Percentiles rank a stretch among this genome's conserved stretches.
Conservation (phyloP, 257 asterid genomes). For the Asclepias syriaca region DNA sequence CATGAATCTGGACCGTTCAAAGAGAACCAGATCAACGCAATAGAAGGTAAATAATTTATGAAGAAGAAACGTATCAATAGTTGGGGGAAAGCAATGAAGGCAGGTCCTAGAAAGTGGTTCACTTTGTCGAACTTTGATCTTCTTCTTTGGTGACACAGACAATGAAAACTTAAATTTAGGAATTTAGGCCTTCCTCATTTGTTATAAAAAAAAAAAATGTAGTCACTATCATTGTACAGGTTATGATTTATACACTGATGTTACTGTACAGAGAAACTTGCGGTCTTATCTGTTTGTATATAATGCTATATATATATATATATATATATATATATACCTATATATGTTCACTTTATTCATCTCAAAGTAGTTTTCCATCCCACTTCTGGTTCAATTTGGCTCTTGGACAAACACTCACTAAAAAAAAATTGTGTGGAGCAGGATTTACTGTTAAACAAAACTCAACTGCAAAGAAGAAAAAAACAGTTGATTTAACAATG, state of each 20-base stretch:
- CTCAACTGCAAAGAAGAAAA: too few species aligned
- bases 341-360: too few species aligned
- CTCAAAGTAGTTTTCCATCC: background rate
- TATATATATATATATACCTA: too few species aligned
- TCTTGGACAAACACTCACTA: background rate
- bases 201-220: background rate
- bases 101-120: too few species aligned
- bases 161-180: background rate
- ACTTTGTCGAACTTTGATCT: too few species aligned
- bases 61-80: background rate
- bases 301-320: too few species aligned
- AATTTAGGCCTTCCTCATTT: background rate
- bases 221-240: background rate
- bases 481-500: too few species aligned
- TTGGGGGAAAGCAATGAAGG: background rate
- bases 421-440: too few species aligned
- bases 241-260: background rate
- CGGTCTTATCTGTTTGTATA: background rate
- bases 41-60: background rate
- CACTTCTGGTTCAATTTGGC: background rate
- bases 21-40: conserved; percentile 20
- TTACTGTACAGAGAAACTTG: background rate
- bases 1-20: conserved; percentile 84
- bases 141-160: background rate
- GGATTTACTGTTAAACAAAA: too few species aligned